Evolutionary conservation across 768 basidiomycete genomes (phyloP).

Genomic region (Trametes elegans): DNA sequence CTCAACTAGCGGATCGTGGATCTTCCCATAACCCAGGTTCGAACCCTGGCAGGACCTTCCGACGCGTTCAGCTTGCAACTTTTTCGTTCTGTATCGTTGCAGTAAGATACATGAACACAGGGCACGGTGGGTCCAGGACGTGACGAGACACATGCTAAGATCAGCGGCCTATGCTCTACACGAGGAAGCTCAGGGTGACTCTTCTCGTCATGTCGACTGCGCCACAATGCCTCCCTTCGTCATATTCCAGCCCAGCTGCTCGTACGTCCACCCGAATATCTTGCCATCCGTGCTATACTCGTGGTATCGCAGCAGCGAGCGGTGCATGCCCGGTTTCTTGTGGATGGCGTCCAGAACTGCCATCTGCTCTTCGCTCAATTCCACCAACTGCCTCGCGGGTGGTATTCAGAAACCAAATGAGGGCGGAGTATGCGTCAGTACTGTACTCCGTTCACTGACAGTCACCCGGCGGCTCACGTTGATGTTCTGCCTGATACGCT

Average conservation of each 20-base stretch:
- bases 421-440: slow-evolving; percentile 35
- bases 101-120: too few species aligned
- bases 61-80: too few species aligned
- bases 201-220: too few species aligned
- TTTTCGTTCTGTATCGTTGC: not conserved
- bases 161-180: not conserved
- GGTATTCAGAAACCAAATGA: too few species aligned
- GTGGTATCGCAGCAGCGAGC: slow-evolving; percentile 30
- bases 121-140: too few species aligned
- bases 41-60: slow-evolving; percentile 24
- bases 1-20: not conserved
- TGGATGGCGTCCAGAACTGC: slow-evolving; percentile 54
- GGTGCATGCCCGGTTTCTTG: slow-evolving; percentile 49
- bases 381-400: too few species aligned
- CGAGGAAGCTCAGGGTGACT: not conserved
- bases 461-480: slow-evolving; percentile 27
- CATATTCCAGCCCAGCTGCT: slow-evolving; percentile 44
- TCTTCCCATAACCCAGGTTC: slow-evolving; percentile 23
- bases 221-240: slow-evolving; percentile 32
- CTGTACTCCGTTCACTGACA: too few species aligned
- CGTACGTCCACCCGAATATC: slow-evolving; percentile 46
- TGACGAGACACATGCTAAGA: too few species aligned
- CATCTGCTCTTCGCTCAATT: slow-evolving; percentile 61
- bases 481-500: slow-evolving; percentile 53
- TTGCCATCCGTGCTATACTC: slow-evolving; percentile 25